Evolutionary conservation across 768 basidiomycete species (phyloP).

Genomic region (Leccinum subgranulosum): DNA sequence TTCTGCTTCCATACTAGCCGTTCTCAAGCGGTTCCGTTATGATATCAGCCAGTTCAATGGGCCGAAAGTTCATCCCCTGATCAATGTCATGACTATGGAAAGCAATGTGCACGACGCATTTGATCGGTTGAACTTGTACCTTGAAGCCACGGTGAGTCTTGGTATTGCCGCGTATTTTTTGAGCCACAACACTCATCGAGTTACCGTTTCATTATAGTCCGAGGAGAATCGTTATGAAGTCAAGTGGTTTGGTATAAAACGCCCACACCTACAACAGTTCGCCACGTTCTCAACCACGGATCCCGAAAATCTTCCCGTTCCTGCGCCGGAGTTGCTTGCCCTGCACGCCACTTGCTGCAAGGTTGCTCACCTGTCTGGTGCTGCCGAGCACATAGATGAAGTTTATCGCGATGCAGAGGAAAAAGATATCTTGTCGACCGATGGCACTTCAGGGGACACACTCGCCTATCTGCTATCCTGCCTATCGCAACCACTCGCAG

Average conservation of each 20-base stretch:
- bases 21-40: not conserved
- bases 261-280: not conserved
- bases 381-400: constrained; percentile 15
- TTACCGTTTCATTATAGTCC: not conserved
- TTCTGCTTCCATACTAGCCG: not conserved
- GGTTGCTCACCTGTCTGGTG: constrained; percentile 26
- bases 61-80: constrained; percentile 4
- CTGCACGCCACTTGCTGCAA: constrained; percentile 23
- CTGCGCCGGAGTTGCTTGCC: constrained; percentile 9
- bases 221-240: constrained; percentile 2
- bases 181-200: not conserved
- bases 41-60: not conserved
- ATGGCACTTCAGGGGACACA: constrained; percentile 1
- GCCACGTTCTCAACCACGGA: constrained; percentile 3
- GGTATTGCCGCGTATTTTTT: not conserved
- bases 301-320: constrained; percentile 10
- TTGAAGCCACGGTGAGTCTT: constrained; percentile 6
- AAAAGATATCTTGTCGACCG: not conserved
- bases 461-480: not conserved
- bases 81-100: constrained; percentile 4
- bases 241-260: not conserved
- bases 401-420: constrained; percentile 5
- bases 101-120: not conserved
- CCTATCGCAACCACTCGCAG: not conserved
- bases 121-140: constrained; percentile 3